Evolutionary conservation across 805 yeast genomes (phyloP).

Genomic region (Yarrowia divulgata): DNA sequence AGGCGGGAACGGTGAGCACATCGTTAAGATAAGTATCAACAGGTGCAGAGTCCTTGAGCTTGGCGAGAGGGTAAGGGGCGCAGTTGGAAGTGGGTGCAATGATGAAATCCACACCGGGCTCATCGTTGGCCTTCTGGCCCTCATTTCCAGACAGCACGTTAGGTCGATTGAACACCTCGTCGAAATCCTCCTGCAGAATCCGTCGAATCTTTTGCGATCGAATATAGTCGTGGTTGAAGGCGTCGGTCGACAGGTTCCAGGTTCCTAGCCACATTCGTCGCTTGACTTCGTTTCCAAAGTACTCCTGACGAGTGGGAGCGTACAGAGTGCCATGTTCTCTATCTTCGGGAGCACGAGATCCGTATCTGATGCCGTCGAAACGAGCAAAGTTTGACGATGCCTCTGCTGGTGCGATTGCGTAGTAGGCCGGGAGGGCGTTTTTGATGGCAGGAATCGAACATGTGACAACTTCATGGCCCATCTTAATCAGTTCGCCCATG

Average conservation of each 20-base stretch:
- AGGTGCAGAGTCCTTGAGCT: conserved; percentile 52
- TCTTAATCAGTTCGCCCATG: conserved; percentile 54
- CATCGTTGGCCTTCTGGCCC: conserved; percentile 47
- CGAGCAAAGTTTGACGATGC: conserved; percentile 92
- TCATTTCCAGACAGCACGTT: conserved; percentile 54
- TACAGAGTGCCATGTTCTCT: conserved; percentile 53
- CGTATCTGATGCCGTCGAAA: conserved; percentile 90
- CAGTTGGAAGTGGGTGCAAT: conserved; percentile 73
- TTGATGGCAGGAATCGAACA: conserved; percentile 76
- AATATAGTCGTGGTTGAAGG: conserved; percentile 72
- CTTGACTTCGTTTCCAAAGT: conserved; percentile 84
- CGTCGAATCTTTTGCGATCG: conserved; percentile 76
- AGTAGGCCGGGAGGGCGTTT: conserved; percentile 77
- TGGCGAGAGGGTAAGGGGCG: conserved; percentile 64
- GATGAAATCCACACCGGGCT: conserved; percentile 63
- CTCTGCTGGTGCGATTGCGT: conserved; percentile 88
- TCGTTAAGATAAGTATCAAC: conserved; percentile 79
- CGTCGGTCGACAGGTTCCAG: conserved; percentile 79
- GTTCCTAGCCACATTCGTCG: conserved; percentile 86
- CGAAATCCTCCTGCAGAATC: conserved; percentile 68
- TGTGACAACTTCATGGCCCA: conserved; percentile 63
- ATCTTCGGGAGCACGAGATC: conserved; percentile 57
- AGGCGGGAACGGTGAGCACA: conserved; percentile 86
- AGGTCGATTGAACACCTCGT: conserved; percentile 62
- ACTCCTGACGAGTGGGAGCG: conserved; percentile 64